Base-by-base conservation (phyloP, 2,329 filamentous ascomycete genomes). In the Ceratocystiopsis brevicomis region DNA sequence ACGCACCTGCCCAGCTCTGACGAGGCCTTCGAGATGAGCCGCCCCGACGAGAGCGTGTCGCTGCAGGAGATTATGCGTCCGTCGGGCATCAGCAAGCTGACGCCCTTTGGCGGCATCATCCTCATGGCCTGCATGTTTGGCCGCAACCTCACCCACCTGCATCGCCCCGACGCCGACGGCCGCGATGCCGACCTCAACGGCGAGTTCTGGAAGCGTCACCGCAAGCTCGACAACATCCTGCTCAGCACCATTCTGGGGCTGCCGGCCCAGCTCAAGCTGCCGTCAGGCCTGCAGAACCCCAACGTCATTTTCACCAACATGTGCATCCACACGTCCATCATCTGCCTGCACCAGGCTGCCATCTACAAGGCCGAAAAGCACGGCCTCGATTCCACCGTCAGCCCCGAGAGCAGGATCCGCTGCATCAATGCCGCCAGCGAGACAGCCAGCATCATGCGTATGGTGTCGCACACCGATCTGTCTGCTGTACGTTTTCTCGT, bases 321-420 rank as follows among this genome's bases (percentile, higher is more conserved):
- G 85, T 86, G 83, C 56, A 85, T 98, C 32, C 87, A 96, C 57
- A 94, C 90, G 0, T 93, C 87, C 1, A 86, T 85, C 1, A 96
- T 98, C 43, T 96, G 88, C 58, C 66, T 98, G n/a, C 90, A 98
- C 55, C 90, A 98, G 62, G 90, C 88, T 3, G 90, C 90, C 21
- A 96, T 98, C 17, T 95, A 88, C 69, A 96, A 95, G 57, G 86
- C 87, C 0, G 88, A 96, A 53, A 90, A 86, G 61, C 81, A 94
- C 59, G 73, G 76, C 43, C 64, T 95, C 47, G 78, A 84, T 1
- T 65, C 71, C 1, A 78, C 80, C 16, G 78, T 95, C 39, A 78
- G 82, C 49, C 76, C 81, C 1, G 88, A 96, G 56, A 94, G 87
- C 59, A 95, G 94, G 59, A 75, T 90, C 14, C 74, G 90, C 48